Evolutionary conservation across 2,329 filamentous ascomycete species (phyloP).

Genomic region (Aspergillus amoenus): DNA sequence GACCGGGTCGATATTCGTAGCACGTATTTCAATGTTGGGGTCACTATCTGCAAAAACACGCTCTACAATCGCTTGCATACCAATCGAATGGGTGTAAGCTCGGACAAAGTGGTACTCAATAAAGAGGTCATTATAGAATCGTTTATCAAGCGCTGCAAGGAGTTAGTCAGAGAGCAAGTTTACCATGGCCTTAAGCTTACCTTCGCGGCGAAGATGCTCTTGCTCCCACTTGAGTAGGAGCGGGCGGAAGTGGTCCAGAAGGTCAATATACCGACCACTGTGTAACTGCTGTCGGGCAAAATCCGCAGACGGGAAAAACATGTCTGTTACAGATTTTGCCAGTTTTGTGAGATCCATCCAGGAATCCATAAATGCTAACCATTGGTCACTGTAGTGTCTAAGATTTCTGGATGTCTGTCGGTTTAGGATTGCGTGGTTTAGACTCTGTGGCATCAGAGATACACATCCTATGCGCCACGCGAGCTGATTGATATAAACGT

Average conservation of each 20-base stretch:
- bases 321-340: constrained; percentile 53
- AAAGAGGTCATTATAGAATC: constrained; percentile 50
- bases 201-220: constrained; percentile 33
- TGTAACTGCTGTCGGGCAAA: constrained; percentile 37
- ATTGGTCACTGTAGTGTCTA: constrained; percentile 46
- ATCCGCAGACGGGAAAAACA: constrained; percentile 48
- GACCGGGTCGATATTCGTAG: constrained; percentile 47
- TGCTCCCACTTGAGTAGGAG: constrained; percentile 40
- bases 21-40: constrained; percentile 35
- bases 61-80: constrained; percentile 58
- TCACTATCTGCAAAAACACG: constrained; percentile 45
- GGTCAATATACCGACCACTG: constrained; percentile 52
- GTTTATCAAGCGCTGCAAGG: constrained; percentile 26
- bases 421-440: constrained; percentile 34
- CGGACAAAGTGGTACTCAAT: constrained; percentile 54
- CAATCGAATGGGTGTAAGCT: constrained; percentile 47
- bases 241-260: constrained; percentile 45
- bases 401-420: constrained; percentile 34
- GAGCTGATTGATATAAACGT: constrained; percentile 53
- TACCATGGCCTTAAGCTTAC: constrained; percentile 12
- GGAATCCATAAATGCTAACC: constrained; percentile 53
- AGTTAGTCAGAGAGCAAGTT: background rate
- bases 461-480: constrained; percentile 53
- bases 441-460: constrained; percentile 51
- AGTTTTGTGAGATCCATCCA: constrained; percentile 52